Conservation (phyloP, 495 filamentous ascomycete genomes). For the Podospora didyma region DNA sequence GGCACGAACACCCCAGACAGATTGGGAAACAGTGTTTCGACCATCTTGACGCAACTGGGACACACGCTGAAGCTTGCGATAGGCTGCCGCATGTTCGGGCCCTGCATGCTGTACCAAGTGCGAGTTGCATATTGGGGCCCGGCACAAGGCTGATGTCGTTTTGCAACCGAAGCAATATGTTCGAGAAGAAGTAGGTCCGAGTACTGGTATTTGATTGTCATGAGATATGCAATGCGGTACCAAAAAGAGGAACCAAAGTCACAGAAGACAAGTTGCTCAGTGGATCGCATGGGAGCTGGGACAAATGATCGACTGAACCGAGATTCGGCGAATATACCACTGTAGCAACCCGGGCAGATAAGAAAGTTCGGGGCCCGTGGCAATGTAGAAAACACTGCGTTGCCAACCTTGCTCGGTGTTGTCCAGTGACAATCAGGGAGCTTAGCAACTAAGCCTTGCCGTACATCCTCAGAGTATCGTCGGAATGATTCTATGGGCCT, state of each 20-base stretch:
- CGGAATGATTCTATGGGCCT: constrained; percentile 26
- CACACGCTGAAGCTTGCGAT: constrained; percentile 39
- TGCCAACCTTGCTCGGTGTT: constrained; percentile 13
- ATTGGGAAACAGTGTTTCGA: constrained; percentile 40
- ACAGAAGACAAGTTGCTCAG: constrained; percentile 36
- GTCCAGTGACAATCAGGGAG: constrained; percentile 38
- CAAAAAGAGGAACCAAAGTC: constrained; percentile 41
- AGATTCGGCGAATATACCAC: constrained; percentile 31
- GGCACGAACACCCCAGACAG: constrained; percentile 37
- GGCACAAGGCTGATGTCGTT: constrained; percentile 31
- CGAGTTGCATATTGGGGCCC: constrained; percentile 25
- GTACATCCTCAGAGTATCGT: constrained; percentile 32
- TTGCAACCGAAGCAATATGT: constrained; percentile 33
- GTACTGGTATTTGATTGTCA: constrained; percentile 35
- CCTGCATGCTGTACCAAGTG: constrained; percentile 42
- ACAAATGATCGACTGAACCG: constrained; percentile 38
- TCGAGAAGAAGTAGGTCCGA: constrained; percentile 37
- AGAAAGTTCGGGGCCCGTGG: constrained; percentile 40
- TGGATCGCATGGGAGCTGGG: constrained; percentile 27
- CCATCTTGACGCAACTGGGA: constrained; percentile 35
- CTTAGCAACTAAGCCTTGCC: constrained; percentile 26
- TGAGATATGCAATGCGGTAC: constrained; percentile 44
- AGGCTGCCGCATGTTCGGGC: constrained; percentile 26
- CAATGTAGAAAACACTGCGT: constrained; percentile 37
- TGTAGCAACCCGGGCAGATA: constrained; percentile 45